Evolutionary conservation across 2,329 filamentous ascomycete species (phyloP).

Genomic region (Xylaria sp.): DNA sequence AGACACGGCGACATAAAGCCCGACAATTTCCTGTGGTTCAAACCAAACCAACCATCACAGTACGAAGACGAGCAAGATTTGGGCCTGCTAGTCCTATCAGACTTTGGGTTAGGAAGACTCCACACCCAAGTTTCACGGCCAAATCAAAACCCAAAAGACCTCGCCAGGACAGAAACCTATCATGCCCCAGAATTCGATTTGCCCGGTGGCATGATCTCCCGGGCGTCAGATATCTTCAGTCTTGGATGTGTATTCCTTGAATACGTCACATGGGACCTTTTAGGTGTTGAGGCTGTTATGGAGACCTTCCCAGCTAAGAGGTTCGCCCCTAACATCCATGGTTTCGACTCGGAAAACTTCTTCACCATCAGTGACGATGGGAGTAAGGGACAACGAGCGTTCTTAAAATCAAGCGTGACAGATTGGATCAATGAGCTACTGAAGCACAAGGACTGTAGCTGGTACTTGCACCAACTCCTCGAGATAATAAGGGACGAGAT

Average conservation of each 20-base stretch:
- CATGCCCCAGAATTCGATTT: conserved; percentile 43
- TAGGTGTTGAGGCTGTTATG: conserved; percentile 24
- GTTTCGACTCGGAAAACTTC: conserved; percentile 23
- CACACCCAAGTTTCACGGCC: conserved; percentile 39
- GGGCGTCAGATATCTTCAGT: conserved; percentile 42
- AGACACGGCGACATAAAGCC: conserved; percentile 42
- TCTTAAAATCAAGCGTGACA: conserved; percentile 19
- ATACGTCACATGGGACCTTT: conserved; percentile 40
- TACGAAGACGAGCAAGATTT: neutral
- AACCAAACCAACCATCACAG: neutral
- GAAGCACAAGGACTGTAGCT: conserved; percentile 8
- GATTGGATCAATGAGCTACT: conserved; percentile 17
- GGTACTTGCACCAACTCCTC: conserved; percentile 20
- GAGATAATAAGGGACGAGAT: conserved; percentile 23
- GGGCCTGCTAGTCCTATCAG: conserved; percentile 36
- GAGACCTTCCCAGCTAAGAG: conserved; percentile 14
- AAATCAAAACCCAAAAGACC: conserved; percentile 17
- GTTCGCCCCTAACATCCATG: conserved; percentile 7
- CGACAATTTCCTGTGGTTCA: conserved; percentile 41
- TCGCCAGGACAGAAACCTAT: conserved; percentile 37
- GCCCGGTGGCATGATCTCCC: conserved; percentile 31
- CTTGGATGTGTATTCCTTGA: conserved; percentile 43
- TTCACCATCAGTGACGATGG: conserved; percentile 15
- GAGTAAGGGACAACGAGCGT: neutral
- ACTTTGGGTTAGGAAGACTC: conserved; percentile 40